phyloP scores from a whole-genome alignment of 192 early-diverging fungal genomes.

The Funneliformis mosseae region DNA sequence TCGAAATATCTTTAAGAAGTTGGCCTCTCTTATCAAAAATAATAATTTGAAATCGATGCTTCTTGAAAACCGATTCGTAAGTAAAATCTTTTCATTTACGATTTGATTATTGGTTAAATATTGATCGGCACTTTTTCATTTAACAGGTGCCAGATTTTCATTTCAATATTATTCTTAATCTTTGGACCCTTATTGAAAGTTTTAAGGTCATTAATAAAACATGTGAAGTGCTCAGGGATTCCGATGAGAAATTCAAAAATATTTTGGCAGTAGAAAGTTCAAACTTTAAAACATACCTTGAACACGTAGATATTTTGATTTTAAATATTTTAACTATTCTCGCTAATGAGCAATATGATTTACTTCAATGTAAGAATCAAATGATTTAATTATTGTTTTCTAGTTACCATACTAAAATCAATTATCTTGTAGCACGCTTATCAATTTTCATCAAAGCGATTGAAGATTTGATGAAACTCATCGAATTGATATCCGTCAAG shows the following conservation, averaged over 20 bases:
- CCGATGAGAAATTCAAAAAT: not conserved
- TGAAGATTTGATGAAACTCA: conserved; percentile 18
- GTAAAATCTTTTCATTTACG: not conserved
- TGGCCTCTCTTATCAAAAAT: not conserved
- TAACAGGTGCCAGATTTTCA: not conserved
- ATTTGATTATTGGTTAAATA: not conserved
- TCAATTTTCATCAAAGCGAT: not conserved
- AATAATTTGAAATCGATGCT: not conserved
- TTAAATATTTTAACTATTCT: not conserved
- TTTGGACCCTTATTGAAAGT: conserved; percentile 12
- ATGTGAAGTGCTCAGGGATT: not conserved
- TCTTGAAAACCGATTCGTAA: not conserved
- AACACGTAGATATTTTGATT: not conserved
- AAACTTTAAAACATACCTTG: not conserved
- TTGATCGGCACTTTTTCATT: not conserved
- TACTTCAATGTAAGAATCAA: not conserved
- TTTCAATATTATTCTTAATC: not conserved
- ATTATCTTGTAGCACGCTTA: conserved; percentile 2
- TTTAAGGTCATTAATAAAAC: not conserved
- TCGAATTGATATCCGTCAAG: conserved; percentile 17
- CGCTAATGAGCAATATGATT: not conserved
- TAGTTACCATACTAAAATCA: not conserved
- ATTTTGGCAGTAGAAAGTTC: not conserved
- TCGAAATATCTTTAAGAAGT: not conserved
- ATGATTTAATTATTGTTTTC: not conserved